A percentile compares a stretch with the other conserved stretches of the same genome.
Evolutionary conservation across 306 rosid genomes (phyloP).

Genomic region (Herpetospermum pedunculosum): DNA sequence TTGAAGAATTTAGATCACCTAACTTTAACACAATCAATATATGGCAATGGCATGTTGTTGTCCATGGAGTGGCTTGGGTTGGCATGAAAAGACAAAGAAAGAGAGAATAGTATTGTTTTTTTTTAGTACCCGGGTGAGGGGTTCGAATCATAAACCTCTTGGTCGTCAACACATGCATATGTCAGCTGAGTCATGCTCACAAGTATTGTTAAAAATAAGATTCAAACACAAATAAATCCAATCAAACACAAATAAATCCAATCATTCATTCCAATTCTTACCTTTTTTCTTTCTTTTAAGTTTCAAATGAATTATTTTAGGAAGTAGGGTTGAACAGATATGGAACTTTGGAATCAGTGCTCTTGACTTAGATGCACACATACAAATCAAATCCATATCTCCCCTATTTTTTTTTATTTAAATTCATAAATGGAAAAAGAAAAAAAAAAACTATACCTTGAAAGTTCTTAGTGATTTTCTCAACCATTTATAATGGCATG

Average conservation of each 20-base stretch:
- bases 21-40: neutral
- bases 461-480: neutral
- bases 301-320: conserved; percentile 1
- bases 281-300: neutral
- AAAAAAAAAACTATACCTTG: neutral
- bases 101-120: neutral
- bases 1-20: neutral
- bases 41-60: neutral
- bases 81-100: neutral
- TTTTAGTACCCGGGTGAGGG: no score
- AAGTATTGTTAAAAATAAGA: neutral
- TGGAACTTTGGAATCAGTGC: conserved; percentile 4
- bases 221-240: no score
- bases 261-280: neutral
- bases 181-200: no score
- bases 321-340: neutral
- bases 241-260: neutral
- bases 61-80: neutral
- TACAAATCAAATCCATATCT: neutral
- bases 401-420: neutral
- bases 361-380: conserved; percentile 1
- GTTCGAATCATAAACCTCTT: no score
- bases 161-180: no score
- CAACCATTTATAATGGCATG: neutral
- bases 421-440: neutral